phyloP scores from a whole-genome alignment of 176 grass and related monocot genomes.

The Aegilops speltoides region DNA sequence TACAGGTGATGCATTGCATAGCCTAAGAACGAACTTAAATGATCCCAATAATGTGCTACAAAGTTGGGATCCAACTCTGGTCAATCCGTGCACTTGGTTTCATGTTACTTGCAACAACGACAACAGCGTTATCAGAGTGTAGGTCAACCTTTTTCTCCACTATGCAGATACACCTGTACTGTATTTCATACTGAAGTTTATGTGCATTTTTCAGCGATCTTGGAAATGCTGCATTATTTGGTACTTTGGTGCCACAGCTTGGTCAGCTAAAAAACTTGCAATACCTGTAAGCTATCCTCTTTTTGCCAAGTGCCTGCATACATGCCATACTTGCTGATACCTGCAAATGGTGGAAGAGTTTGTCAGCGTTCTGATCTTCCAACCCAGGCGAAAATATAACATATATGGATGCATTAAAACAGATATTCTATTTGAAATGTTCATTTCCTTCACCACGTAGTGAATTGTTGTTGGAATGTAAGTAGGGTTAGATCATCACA shows the following conservation, averaged over 20 bases:
- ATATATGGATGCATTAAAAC: background rate
- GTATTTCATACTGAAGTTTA: background rate
- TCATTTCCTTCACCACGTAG: constrained; percentile 12
- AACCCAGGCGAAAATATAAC: constrained; percentile 1
- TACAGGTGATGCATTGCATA: constrained; percentile 94
- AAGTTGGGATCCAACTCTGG: constrained; percentile 96
- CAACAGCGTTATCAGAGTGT: constrained; percentile 99
- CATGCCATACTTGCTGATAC: background rate
- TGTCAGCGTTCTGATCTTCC: background rate
- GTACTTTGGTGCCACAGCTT: constrained; percentile 82
- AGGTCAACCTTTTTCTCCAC: constrained; percentile 42
- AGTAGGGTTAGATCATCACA: background rate
- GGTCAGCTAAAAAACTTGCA: constrained; percentile 97
- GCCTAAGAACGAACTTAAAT: constrained; percentile 71
- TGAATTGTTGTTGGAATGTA: background rate
- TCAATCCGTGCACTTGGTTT: constrained; percentile 98
- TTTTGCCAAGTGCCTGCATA: background rate
- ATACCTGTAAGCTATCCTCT: constrained; percentile 76
- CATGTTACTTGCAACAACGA: constrained; percentile 98
- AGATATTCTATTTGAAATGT: background rate
- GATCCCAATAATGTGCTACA: constrained; percentile 98
- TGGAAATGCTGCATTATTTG: constrained; percentile 90
- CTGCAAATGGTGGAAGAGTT: constrained; percentile 24
- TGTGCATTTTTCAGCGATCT: constrained; percentile 69
- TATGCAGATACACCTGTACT: background rate